Conservation (phyloP, 2,329 filamentous ascomycete species). For the Stylonectria norvegica region DNA sequence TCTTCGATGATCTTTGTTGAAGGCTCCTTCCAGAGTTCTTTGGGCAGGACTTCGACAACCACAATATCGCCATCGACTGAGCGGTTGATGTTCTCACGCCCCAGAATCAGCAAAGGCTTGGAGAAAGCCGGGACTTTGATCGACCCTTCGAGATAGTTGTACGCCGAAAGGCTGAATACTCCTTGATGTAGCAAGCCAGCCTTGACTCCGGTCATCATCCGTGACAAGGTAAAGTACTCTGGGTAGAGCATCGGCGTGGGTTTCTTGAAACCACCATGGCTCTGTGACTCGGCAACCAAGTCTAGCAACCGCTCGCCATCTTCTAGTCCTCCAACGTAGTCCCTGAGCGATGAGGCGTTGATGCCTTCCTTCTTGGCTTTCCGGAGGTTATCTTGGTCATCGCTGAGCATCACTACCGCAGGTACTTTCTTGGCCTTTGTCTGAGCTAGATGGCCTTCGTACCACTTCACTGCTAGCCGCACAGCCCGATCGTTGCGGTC, state of each 20-base stretch:
- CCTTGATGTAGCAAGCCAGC: constrained; percentile 88
- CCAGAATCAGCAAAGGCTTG: constrained; percentile 81
- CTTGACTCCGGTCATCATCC: constrained; percentile 91
- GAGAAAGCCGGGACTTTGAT: constrained; percentile 88
- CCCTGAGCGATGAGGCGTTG: constrained; percentile 62
- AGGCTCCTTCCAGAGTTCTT: constrained; percentile 94
- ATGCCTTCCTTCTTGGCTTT: constrained; percentile 77
- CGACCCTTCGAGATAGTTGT: constrained; percentile 95
- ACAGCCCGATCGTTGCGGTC: constrained; percentile 95
- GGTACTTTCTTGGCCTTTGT: constrained; percentile 63
- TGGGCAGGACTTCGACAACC: constrained; percentile 86
- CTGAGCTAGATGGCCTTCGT: constrained; percentile 72
- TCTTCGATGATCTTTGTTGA: constrained; percentile 96
- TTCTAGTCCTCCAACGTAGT: constrained; percentile 81
- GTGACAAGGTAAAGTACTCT: constrained; percentile 85
- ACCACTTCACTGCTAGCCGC: constrained; percentile 83
- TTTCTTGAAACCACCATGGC: constrained; percentile 61
- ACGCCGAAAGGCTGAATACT: constrained; percentile 91
- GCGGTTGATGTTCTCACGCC: constrained; percentile 93
- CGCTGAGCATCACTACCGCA: constrained; percentile 86
- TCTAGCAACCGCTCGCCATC: constrained; percentile 84
- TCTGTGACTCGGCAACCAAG: constrained; percentile 82
- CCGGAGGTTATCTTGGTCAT: constrained; percentile 81
- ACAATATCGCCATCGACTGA: constrained; percentile 89
- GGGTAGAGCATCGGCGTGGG: constrained; percentile 72